Conservation (phyloP, 176 grass and related monocot genomes). For the Otatea glauca region DNA sequence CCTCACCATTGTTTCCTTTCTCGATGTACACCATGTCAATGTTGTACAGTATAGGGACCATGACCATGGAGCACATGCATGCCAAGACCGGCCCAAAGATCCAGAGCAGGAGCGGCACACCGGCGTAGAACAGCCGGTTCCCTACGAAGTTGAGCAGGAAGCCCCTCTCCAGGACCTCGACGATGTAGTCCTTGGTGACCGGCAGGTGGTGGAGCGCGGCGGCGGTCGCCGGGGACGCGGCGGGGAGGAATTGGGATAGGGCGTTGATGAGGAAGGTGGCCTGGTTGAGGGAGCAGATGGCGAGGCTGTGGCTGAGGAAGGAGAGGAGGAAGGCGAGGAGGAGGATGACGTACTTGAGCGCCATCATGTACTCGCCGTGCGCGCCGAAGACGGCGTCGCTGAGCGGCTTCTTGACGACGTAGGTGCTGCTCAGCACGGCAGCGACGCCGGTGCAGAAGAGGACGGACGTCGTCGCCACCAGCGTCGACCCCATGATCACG, state of each 20-base stretch:
- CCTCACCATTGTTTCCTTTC: conserved; percentile 12
- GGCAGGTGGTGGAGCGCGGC: not conserved
- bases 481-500: conserved; percentile 78
- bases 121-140: conserved; percentile 70
- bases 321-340: conserved; percentile 75
- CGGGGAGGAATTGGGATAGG: conserved; percentile 18
- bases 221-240: not conserved
- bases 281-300: conserved; percentile 77
- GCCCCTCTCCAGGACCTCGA: conserved; percentile 48
- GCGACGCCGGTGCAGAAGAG: conserved; percentile 74
- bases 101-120: conserved; percentile 76
- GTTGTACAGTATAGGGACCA: conserved; percentile 62
- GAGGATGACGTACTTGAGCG: conserved; percentile 65
- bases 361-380: conserved; percentile 61
- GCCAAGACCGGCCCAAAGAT: conserved; percentile 73
- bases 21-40: conserved; percentile 50
- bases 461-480: conserved; percentile 72
- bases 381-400: conserved; percentile 67
- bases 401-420: conserved; percentile 79
- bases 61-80: conserved; percentile 54
- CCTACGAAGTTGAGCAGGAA: conserved; percentile 67
- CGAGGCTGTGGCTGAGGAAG: conserved; percentile 76
- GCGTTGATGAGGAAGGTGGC: conserved; percentile 76
- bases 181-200: conserved; percentile 54
- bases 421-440: conserved; percentile 84